phyloP scores from a whole-genome alignment of 31 red algal genomes.

The Endocladia muricata region DNA sequence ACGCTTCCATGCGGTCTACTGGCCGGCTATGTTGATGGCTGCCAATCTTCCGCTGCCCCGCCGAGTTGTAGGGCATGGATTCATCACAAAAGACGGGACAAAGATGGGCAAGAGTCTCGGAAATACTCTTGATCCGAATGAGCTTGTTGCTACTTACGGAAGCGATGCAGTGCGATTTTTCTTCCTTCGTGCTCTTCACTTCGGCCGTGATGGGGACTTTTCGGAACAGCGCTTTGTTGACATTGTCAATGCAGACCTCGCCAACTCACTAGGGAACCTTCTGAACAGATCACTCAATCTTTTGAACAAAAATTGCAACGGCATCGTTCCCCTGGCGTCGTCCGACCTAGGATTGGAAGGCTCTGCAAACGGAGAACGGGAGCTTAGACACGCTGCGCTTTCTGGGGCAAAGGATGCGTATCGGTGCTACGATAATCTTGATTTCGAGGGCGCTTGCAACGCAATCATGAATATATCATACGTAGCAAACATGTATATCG shows the following conservation, averaged over 20 bases:
- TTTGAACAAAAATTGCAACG: constrained; percentile 73
- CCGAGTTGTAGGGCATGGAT: constrained; percentile 89
- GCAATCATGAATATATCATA: constrained; percentile 59
- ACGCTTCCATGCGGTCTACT: constrained; percentile 99
- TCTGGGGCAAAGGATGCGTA: constrained; percentile 37
- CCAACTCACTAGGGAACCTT: constrained; percentile 93
- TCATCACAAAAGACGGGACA: constrained; percentile 97
- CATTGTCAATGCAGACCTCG: constrained; percentile 89
- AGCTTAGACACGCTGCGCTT: constrained; percentile 40
- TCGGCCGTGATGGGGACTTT: constrained; percentile 97
- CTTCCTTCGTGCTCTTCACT: constrained; percentile 87
- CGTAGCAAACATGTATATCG: constrained; percentile 85
- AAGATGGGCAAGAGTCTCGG: constrained; percentile 97
- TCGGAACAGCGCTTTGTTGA: constrained; percentile 70
- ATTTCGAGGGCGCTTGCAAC: constrained; percentile 80
- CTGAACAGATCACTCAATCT: constrained; percentile 82
- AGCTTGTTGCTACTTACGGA: constrained; percentile 80
- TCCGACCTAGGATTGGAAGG: constrained; percentile 20
- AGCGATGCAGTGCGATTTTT: constrained; percentile 94
- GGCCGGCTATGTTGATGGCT: constrained; percentile 98
- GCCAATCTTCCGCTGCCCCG: constrained; percentile 66
- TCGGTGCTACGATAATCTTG: constrained; percentile 37
- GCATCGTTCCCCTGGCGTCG: constrained; percentile 50
- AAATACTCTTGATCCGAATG: constrained; percentile 83
- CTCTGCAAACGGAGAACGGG: constrained; percentile 20